Percentiles rank a stretch among this genome's conserved stretches.
Conservation (phyloP, 805 yeast genomes). For the Metschnikowia borealis region DNA sequence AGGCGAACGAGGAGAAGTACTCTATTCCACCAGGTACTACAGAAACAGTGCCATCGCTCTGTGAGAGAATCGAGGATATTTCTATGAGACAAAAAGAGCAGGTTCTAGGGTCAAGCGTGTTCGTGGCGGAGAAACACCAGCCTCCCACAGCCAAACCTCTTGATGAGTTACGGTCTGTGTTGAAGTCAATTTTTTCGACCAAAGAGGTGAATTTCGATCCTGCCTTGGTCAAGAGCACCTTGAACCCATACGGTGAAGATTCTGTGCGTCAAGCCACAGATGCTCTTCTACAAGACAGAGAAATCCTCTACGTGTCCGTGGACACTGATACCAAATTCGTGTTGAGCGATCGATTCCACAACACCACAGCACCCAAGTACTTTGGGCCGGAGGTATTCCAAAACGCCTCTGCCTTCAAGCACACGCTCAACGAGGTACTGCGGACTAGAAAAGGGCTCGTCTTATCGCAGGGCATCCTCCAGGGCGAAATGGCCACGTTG, state of each 20-base stretch:
- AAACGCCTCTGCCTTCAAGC: constrained; percentile 45
- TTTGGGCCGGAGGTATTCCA: constrained; percentile 37
- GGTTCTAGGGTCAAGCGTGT: constrained; percentile 43
- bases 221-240: constrained; percentile 42
- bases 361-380: constrained; percentile 36
- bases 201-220: constrained; percentile 46
- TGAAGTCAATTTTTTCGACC: constrained; percentile 59
- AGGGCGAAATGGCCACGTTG: constrained; percentile 60
- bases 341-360: constrained; percentile 50
- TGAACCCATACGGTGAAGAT: constrained; percentile 43
- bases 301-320: constrained; percentile 46
- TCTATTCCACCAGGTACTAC: constrained; percentile 27
- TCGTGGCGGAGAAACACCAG: constrained; percentile 29
- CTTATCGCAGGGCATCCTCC: constrained; percentile 52
- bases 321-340: constrained; percentile 46
- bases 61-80: constrained; percentile 47
- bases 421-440: constrained; percentile 37
- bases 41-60: constrained; percentile 13
- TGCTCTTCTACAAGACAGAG: constrained; percentile 52
- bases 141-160: constrained; percentile 6
- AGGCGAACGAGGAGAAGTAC: constrained; percentile 47
- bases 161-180: constrained; percentile 38
- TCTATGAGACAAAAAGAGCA: constrained; percentile 74
- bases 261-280: constrained; percentile 47
- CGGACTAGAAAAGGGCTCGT: constrained; percentile 50